Conservation (phyloP, 768 basidiomycete species). For the Hericium coralloides region DNA sequence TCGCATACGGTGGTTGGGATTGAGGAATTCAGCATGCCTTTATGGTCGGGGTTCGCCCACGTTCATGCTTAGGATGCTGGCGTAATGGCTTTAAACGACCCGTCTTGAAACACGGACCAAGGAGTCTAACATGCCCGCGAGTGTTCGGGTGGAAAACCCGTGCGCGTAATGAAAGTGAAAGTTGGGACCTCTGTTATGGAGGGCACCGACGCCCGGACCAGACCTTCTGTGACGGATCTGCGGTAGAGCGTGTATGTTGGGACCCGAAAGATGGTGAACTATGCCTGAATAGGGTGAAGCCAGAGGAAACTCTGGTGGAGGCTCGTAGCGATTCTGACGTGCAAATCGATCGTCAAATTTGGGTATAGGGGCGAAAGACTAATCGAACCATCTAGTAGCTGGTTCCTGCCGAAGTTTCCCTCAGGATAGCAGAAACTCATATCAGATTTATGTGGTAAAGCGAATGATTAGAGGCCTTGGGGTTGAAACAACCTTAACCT, state of each 20-base stretch:
- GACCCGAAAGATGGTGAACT: conserved; percentile 90
- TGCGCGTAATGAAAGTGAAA: conserved; percentile 66
- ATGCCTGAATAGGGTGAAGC: conserved; percentile 87
- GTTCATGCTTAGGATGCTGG: conserved; percentile 64
- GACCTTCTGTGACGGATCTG: conserved; percentile 67
- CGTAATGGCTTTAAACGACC: conserved; percentile 74
- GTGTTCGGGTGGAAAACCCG: conserved; percentile 70
- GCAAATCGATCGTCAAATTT: conserved; percentile 92
- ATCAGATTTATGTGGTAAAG: conserved; percentile 58
- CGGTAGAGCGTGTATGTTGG: conserved; percentile 79
- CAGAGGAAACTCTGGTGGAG: conserved; percentile 96
- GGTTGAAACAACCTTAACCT: conserved; percentile 85
- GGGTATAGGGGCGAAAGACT: conserved; percentile 96
- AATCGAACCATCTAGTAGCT: conserved; percentile 93
- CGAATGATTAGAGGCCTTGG: conserved; percentile 90
- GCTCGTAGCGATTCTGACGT: conserved; percentile 94
- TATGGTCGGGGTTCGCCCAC: conserved; percentile 43
- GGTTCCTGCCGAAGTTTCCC: conserved; percentile 90
- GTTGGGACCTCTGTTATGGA: conserved; percentile 54
- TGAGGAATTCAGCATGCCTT: conserved; percentile 55
- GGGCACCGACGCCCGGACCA: conserved; percentile 68
- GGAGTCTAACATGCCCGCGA: conserved; percentile 80
- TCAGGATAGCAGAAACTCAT: conserved; percentile 59
- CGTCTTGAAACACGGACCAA: conserved; percentile 83
- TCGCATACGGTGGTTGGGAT: conserved; percentile 47